phyloP scores from a whole-genome alignment of 805 yeast species.

The Zygotorulaspora danielsina region DNA sequence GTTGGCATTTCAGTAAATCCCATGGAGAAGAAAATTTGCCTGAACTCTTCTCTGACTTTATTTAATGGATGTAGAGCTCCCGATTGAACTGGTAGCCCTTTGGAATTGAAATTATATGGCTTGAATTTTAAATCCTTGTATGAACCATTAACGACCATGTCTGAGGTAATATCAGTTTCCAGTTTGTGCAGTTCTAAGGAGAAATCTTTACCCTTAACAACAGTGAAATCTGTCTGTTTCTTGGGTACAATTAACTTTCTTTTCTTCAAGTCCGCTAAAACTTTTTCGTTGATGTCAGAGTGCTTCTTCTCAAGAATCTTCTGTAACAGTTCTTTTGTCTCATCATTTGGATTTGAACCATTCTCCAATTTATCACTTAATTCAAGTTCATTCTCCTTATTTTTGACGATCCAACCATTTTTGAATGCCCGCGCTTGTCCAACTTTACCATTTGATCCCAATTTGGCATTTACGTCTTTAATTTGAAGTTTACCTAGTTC shows the following conservation, averaged over 20 bases:
- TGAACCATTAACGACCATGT: conserved; percentile 77
- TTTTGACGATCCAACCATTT: conserved; percentile 92
- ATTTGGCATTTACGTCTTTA: conserved; percentile 59
- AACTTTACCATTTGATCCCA: conserved; percentile 81
- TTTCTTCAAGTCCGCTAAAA: conserved; percentile 81
- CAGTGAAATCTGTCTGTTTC: conserved; percentile 69
- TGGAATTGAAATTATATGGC: conserved; percentile 93
- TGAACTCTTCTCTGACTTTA: conserved; percentile 95
- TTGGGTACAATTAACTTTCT: conserved; percentile 75
- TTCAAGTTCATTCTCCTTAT: conserved; percentile 69
- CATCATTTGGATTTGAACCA: conserved; percentile 41
- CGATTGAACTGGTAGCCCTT: conserved; percentile 78
- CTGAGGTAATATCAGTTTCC: conserved; percentile 92
- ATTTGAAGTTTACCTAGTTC: conserved; percentile 77
- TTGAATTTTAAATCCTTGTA: conserved; percentile 86
- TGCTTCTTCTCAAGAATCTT: conserved; percentile 39
- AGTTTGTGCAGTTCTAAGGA: conserved; percentile 71
- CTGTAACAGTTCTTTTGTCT: conserved; percentile 59
- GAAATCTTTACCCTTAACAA: conserved; percentile 80
- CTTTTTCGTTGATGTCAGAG: conserved; percentile 50
- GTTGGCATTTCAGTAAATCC: conserved; percentile 99
- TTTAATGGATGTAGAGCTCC: conserved; percentile 97
- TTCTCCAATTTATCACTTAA: conserved; percentile 48
- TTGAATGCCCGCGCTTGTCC: conserved; percentile 98
- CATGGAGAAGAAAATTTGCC: conserved; percentile 95